Percentiles rank a stretch among this genome's conserved stretches.
These are phyloP conservation scores for Cymbopogon flexuosus DNA, from an alignment of 202 grass and related monocot genomes.

Conservation along the genomic window DNA sequence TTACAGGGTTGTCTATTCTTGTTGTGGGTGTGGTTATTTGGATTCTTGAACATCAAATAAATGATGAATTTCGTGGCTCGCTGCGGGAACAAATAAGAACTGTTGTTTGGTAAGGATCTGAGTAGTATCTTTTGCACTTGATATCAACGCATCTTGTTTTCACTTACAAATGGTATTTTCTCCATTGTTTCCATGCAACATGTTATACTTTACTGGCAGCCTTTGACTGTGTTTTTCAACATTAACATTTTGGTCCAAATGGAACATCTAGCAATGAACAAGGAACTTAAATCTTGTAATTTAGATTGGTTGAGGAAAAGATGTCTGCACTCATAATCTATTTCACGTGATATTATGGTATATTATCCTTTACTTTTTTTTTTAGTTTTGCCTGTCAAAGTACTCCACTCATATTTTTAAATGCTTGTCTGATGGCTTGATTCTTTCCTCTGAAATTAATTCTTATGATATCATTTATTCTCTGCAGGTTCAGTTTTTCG, in stretches of 20 bases:
- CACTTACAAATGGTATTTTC: slow-evolving; percentile 5
- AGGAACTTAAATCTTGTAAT: not conserved
- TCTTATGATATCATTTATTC: slow-evolving; percentile 24
- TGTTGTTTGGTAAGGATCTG: slow-evolving; percentile 60
- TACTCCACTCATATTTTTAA: not conserved
- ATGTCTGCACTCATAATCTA: not conserved
- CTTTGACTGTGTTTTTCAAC: not conserved
- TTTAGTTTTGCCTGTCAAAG: not conserved
- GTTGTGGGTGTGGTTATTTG: slow-evolving; percentile 79
- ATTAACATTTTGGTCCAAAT: not conserved
- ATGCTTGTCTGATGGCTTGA: not conserved
- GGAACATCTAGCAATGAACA: not conserved
- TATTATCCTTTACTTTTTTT: not conserved
- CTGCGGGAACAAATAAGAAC: slow-evolving; percentile 70
- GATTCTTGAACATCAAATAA: slow-evolving; percentile 90
- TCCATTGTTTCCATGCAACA: slow-evolving; percentile 4
- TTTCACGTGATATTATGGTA: not conserved
- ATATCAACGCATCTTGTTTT: not conserved
- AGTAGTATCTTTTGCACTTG: too few relatives aligned
- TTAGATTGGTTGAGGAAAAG: not conserved
- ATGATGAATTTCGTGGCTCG: slow-evolving; percentile 78
- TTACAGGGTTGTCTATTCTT: slow-evolving; percentile 70
- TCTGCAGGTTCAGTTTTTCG: slow-evolving; percentile 93
- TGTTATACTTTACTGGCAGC: not conserved
- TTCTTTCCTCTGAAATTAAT: slow-evolving; percentile 24